These are phyloP conservation scores for Secale cereale DNA, from an alignment of 176 grass and related monocot genomes.

Conservation along the genomic window DNA sequence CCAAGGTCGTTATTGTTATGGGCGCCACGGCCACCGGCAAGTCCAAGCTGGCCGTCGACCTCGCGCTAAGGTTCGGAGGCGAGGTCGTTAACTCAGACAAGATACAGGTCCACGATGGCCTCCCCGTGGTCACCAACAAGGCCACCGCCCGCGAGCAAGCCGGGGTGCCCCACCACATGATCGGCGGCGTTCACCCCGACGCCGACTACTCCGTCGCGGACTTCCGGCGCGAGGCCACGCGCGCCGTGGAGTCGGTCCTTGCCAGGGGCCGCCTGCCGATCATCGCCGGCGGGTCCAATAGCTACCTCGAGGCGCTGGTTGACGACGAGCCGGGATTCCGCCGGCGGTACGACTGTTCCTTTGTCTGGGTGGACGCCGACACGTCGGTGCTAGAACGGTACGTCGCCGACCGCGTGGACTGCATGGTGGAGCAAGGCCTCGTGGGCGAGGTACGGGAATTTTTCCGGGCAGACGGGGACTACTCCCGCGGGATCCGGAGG, in stretches of 20 bases:
- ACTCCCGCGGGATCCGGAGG: constrained; percentile 29
- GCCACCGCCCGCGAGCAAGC: neutral
- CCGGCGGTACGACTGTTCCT: neutral
- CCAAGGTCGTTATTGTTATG: neutral
- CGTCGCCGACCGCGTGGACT: constrained; percentile 12
- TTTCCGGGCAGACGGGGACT: constrained; percentile 1
- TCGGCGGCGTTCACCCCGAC: neutral
- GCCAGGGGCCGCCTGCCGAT: constrained; percentile 9
- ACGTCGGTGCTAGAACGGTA: neutral
- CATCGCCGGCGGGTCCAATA: constrained; percentile 26
- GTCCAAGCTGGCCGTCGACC: neutral
- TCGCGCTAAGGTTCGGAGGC: neutral
- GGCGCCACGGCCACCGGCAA: constrained; percentile 5
- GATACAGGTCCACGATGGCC: neutral
- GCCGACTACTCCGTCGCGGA: neutral
- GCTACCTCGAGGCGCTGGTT: constrained; percentile 10
- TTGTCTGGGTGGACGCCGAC: constrained; percentile 19
- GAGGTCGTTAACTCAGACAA: neutral
- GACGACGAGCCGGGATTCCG: neutral
- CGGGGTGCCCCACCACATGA: neutral
- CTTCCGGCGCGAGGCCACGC: neutral
- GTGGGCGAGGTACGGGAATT: neutral
- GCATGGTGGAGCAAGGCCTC: constrained; percentile 24
- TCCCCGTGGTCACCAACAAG: neutral
- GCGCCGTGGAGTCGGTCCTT: neutral